These are phyloP conservation scores for Arthromyces matolae DNA, from an alignment of 768 basidiomycete genomes.

Conservation along the genomic window DNA sequence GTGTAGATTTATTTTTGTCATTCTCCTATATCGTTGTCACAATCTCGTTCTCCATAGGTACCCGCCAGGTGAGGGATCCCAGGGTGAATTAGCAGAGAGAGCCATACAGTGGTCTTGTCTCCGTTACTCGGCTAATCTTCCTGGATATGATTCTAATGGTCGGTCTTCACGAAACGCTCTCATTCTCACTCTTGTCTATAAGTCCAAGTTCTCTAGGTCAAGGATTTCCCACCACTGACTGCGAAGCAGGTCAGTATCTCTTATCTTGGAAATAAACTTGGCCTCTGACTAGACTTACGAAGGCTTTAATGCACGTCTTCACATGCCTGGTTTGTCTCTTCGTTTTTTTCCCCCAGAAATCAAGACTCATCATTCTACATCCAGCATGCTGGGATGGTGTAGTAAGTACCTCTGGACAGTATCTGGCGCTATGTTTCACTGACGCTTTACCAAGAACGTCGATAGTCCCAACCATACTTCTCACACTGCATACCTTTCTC, in stretches of 20 bases:
- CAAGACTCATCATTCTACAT: background rate
- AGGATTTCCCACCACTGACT: conserved; percentile 43
- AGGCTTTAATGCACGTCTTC: conserved; percentile 36
- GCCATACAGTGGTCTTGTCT: conserved; percentile 39
- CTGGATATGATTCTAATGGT: conserved; percentile 26
- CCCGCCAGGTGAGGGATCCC: conserved; percentile 29
- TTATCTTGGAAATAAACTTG: conserved; percentile 9
- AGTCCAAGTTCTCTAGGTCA: conserved; percentile 17
- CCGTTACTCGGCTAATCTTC: conserved; percentile 28
- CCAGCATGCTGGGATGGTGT: conserved; percentile 38
- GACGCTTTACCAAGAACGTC: conserved; percentile 30
- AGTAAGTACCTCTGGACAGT: conserved; percentile 19
- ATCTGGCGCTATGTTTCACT: background rate
- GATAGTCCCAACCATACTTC: conserved; percentile 36
- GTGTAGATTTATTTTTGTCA: conserved; percentile 23
- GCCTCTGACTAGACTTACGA: too few species aligned
- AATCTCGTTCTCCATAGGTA: conserved; percentile 19
- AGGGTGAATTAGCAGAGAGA: conserved; percentile 36
- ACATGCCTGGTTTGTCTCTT: conserved; percentile 27
- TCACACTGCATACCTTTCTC: conserved; percentile 32
- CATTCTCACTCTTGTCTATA: background rate
- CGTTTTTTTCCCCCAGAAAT: background rate
- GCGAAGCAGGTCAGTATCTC: conserved; percentile 27
- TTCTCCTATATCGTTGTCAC: background rate
- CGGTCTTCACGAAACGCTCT: background rate